A percentile compares a stretch with the other conserved stretches of the same genome.
These are phyloP conservation scores for Penicillium goetzii DNA, from an alignment of 495 filamentous ascomycete genomes.

Conservation along the genomic window DNA sequence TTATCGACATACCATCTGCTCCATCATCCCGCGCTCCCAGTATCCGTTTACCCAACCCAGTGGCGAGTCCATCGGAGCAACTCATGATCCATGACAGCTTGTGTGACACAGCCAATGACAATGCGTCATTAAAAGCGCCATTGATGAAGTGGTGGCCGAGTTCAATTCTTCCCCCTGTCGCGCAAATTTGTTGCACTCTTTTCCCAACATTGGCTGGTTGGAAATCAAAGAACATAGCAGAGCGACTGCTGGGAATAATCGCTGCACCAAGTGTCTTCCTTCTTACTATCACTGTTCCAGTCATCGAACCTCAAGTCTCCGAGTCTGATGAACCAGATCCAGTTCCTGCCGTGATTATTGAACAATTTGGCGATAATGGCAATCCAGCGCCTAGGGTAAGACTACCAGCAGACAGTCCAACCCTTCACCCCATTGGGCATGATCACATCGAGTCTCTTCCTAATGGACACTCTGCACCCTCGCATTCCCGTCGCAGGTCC, in stretches of 20 bases:
- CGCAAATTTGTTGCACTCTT: conserved; percentile 70
- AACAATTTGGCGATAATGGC: conserved; percentile 31
- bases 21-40: conserved; percentile 54
- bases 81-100: conserved; percentile 37
- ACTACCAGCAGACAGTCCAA: conserved; percentile 52
- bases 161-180: conserved; percentile 66
- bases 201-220: conserved; percentile 89
- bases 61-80: conserved; percentile 55
- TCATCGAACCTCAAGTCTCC: conserved; percentile 69
- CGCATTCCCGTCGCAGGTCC: conserved; percentile 26
- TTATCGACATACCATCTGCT: conserved; percentile 50
- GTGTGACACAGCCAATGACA: conserved; percentile 26
- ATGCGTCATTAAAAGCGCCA: conserved; percentile 9
- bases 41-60: conserved; percentile 51
- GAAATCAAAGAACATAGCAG: conserved; percentile 74
- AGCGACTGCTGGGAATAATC: conserved; percentile 74
- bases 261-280: conserved; percentile 89
- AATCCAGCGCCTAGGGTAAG: conserved; percentile 36
- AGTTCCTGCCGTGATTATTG: conserved; percentile 46
- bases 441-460: conserved; percentile 15
- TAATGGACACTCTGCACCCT: conserved; percentile 16
- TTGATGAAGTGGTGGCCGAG: conserved; percentile 74
- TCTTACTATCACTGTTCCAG: conserved; percentile 89
- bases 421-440: conserved; percentile 28
- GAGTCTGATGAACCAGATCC: conserved; percentile 44